Evolutionary conservation across 2,329 filamentous ascomycete genomes (phyloP), one percentile per base, ranked within the genome.

Genomic region (Colletotrichum brevisporum): DNA sequence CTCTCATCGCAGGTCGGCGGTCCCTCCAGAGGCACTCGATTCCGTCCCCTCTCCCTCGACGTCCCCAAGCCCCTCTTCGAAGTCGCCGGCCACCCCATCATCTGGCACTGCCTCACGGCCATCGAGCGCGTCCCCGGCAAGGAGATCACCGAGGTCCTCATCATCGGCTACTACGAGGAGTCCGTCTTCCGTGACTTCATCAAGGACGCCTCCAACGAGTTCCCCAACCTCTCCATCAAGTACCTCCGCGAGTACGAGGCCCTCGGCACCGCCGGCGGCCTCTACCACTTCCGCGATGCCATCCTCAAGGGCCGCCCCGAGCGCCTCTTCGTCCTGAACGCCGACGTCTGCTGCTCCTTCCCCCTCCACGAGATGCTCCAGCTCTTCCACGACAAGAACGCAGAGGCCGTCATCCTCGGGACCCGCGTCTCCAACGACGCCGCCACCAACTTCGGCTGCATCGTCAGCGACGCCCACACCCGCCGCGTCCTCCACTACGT

Each of bases 151-250:
- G 96, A 99, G 83, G 95, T 99, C 76, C 95, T 96, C 85, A 91
- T 99, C 78, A 97, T 99, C 78, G 96, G 96, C 78, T 99, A 99
- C 89, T 99, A 98, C 82, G 96, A 99, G 80, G 96, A 98, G 85
- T 89, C 90, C 52, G 94, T 98, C 76, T 98, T 98, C 89, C 93
- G 94, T 77, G 95, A 98, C 83, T 98, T 98, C 84, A 97, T 98
- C 86, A 97, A 97, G 83, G 93, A 97, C 79, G 90, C 94, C 70
- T 86, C 90, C 70, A 89, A 89, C 80, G 92, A 94, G 79, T 97
- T 97, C 84, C 94, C 95, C 62, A 89, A 94, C 78, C 90, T 98
- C 76, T 90, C 91, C 76, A 94, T 98, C 83, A 94, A 95, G 81
- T 99, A 99, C 84, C 90, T 99, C 62, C 93, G 96, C 78, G 96